A percentile compares a stretch with the other conserved stretches of the same genome.
These are phyloP conservation scores for Pseudocercospora cruenta DNA, from an alignment of 2,329 filamentous ascomycete genomes.

Conservation along the genomic window DNA sequence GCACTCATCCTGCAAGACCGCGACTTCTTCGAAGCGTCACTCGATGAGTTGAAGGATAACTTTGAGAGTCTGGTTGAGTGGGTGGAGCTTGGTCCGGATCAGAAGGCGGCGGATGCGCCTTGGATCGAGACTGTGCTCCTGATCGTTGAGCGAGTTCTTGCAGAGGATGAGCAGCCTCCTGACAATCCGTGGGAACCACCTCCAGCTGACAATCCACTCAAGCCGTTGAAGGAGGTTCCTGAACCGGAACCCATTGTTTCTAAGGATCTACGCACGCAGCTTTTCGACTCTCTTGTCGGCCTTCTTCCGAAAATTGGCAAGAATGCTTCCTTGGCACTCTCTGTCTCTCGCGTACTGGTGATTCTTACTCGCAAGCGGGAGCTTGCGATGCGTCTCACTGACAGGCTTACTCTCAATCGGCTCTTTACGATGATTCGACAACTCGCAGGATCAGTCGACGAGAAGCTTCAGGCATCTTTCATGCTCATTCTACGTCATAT, in stretches of 20 bases:
- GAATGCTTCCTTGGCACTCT: slow-evolving; percentile 80
- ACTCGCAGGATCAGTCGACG: slow-evolving; percentile 75
- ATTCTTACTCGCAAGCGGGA: slow-evolving; percentile 81
- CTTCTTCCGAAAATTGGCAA: slow-evolving; percentile 85
- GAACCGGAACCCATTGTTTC: slow-evolving; percentile 66
- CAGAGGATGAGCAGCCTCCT: slow-evolving; percentile 80
- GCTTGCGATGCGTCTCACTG: slow-evolving; percentile 74
- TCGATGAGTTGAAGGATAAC: slow-evolving; percentile 75
- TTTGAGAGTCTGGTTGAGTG: slow-evolving; percentile 77
- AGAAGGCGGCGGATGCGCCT: slow-evolving; percentile 75
- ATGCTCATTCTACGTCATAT: slow-evolving; percentile 90
- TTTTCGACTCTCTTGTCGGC: slow-evolving; percentile 79
- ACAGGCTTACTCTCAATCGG: slow-evolving; percentile 85
- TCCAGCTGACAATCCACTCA: slow-evolving; percentile 46
- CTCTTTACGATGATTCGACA: slow-evolving; percentile 96
- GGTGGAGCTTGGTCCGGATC: slow-evolving; percentile 69
- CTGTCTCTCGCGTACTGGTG: slow-evolving; percentile 79
- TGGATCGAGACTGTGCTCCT: slow-evolving; percentile 92
- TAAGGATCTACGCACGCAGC: slow-evolving; percentile 65
- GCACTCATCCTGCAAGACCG: slow-evolving; percentile 84
- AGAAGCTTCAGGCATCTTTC: slow-evolving; percentile 73
- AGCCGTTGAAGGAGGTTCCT: slow-evolving; percentile 57
- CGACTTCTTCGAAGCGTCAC: slow-evolving; percentile 75
- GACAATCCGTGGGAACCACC: slow-evolving; percentile 68
- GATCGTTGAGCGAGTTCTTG: slow-evolving; percentile 86